Evolutionary conservation across 371 early-diverging fungal genomes (phyloP).

Genomic region (Apophysomyces elegans): DNA sequence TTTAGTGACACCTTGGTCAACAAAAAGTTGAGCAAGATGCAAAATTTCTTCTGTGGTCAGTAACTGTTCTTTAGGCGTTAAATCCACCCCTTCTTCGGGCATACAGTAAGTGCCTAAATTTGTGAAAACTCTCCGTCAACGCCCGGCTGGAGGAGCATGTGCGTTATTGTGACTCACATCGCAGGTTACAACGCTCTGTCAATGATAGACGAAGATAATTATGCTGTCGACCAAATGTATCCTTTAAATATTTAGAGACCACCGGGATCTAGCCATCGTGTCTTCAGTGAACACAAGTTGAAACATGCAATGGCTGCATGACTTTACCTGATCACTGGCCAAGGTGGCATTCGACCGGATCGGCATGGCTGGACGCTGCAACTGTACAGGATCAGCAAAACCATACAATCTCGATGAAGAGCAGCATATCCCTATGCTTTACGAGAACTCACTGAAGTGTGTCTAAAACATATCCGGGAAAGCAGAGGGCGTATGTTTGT

Average conservation of each 20-base stretch:
- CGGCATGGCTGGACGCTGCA: background rate
- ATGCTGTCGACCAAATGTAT: slow-evolving; percentile 85
- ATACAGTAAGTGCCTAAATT: slow-evolving; percentile 90
- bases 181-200: slow-evolving; percentile 92
- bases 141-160: background rate
- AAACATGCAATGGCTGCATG: too few relatives aligned
- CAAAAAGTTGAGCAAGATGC: slow-evolving; percentile 81
- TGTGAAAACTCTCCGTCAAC: background rate
- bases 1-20: slow-evolving; percentile 87
- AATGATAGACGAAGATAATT: slow-evolving; percentile 92
- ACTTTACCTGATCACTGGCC: background rate
- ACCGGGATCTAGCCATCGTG: background rate
- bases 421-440: too few relatives aligned
- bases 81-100: slow-evolving; percentile 89
- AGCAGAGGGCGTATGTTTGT: background rate
- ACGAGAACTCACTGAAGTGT: background rate
- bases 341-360: slow-evolving; percentile 2
- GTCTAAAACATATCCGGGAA: background rate
- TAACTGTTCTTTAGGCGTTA: slow-evolving; percentile 73
- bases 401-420: too few relatives aligned
- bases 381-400: background rate
- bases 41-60: slow-evolving; percentile 83
- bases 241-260: slow-evolving; percentile 34
- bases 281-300: too few relatives aligned
- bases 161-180: slow-evolving; percentile 65